phyloP scores from a whole-genome alignment of 768 basidiomycete genomes.

The Termitomyces sp. region DNA sequence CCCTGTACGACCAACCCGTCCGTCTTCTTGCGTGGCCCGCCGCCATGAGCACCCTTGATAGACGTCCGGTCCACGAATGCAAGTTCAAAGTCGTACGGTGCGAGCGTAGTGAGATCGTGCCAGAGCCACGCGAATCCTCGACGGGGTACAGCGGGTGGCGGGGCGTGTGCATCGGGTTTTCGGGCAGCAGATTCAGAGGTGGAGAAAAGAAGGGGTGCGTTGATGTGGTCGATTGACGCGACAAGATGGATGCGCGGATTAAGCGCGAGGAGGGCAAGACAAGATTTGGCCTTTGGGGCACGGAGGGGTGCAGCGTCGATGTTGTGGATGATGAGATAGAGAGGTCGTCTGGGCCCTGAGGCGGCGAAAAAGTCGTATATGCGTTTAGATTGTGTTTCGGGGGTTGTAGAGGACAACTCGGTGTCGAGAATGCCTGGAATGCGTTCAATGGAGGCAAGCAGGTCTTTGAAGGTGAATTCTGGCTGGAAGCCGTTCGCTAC shows the following conservation, averaged over 20 bases:
- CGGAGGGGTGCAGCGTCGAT: constrained; percentile 79
- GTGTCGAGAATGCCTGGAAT: constrained; percentile 40
- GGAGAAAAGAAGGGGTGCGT: constrained; percentile 82
- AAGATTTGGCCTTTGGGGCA: constrained; percentile 56
- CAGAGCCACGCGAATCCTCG: constrained; percentile 77
- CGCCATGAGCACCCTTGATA: constrained; percentile 50
- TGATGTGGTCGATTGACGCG: constrained; percentile 86
- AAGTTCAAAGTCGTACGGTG: constrained; percentile 78
- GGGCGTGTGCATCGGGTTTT: constrained; percentile 33
- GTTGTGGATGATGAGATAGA: constrained; percentile 82
- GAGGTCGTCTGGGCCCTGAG: constrained; percentile 32
- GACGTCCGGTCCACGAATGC: constrained; percentile 64
- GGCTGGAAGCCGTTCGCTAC: constrained; percentile 80
- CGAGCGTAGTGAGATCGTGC: constrained; percentile 89
- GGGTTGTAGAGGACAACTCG: constrained; percentile 35
- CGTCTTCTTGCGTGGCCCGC: constrained; percentile 34
- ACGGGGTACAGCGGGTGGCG: constrained; percentile 22
- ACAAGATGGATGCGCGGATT: constrained; percentile 77
- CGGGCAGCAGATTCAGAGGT: constrained; percentile 60
- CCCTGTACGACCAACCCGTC: constrained; percentile 30
- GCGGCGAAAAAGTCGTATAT: constrained; percentile 64
- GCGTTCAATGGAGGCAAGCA: constrained; percentile 60
- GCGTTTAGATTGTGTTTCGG: constrained; percentile 63
- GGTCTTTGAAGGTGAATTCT: constrained; percentile 62
- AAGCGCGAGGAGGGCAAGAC: constrained; percentile 70